Percentiles rank a stretch among this genome's conserved stretches.
These are phyloP conservation scores for Lactifluus echinatus DNA, from an alignment of 768 basidiomycete species.

Conservation along the genomic window DNA sequence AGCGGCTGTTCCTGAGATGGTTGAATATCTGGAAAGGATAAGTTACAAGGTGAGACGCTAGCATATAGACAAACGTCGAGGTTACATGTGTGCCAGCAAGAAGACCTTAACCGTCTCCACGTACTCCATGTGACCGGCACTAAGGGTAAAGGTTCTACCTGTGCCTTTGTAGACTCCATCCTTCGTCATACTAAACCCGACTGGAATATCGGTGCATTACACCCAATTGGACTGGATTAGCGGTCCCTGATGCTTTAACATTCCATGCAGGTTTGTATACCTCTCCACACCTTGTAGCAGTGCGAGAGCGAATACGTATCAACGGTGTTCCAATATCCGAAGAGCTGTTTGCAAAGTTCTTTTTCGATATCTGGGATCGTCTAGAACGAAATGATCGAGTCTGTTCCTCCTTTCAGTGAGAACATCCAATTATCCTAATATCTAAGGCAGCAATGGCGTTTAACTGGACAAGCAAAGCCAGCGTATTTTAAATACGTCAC, in stretches of 20 bases:
- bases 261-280: conserved; percentile 73
- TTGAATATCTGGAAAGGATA: conserved; percentile 80
- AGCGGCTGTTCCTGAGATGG: conserved; percentile 78
- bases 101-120: conserved; percentile 79
- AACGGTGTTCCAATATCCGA: conserved; percentile 88
- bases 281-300: conserved; percentile 92
- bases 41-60: conserved; percentile 64
- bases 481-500: conserved; percentile 93
- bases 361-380: conserved; percentile 94
- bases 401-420: conserved; percentile 20
- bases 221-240: background rate
- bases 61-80: conserved; percentile 17
- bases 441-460: conserved; percentile 35
- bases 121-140: conserved; percentile 96
- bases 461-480: conserved; percentile 62
- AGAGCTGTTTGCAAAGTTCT: conserved; percentile 79
- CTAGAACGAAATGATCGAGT: conserved; percentile 59
- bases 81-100: conserved; percentile 40
- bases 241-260: background rate
- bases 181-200: conserved; percentile 63
- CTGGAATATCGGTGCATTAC: conserved; percentile 68
- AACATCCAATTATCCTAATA: background rate
- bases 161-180: conserved; percentile 85
- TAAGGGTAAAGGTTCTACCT: conserved; percentile 97
- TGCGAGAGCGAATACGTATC: conserved; percentile 90